Base-by-base conservation (phyloP, 2,329 filamentous ascomycete genomes). In the Hypoxylon sp. region DNA sequence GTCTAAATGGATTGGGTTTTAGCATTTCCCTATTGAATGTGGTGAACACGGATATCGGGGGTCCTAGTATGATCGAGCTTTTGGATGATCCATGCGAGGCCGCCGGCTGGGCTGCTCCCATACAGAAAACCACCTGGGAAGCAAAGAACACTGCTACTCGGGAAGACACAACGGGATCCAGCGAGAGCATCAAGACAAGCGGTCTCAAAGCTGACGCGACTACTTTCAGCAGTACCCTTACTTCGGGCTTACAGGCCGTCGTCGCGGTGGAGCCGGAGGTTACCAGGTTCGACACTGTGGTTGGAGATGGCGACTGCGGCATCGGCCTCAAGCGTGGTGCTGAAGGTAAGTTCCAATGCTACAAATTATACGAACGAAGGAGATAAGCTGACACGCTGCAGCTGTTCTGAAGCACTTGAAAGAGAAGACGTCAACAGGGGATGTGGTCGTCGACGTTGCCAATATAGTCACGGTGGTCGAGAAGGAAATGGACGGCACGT, bases 281-380 rank as follows among this genome's bases (percentile, higher is more conserved):
- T 47, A 92, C 89, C 0, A 82, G 78, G 46, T 92, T 86, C 67
- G 89, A 92, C 70, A 96, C 91, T 0, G 85, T 95, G 10, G 91
- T 96, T 20, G 92, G 92, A 37, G 92, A 97, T 70, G 92, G 92
- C 42, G 92, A 97, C 75, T 97, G 92, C 69, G 92, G 92, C 8
- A 90, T 92, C 55, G 91, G 91, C 4, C 79, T 97, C 60, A 92
- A 91, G 78, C 87, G 92, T 60, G 92, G 92, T 45, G 92, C 92
- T n/a, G 88, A 96, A 81, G 85, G 80, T 83, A 74, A 72, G 76
- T 67, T n/a, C n/a, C 18, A 21, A 13, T 33, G 5, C 3, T 6
- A 6, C 3, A 4, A n/a, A 11, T 3, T 20, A 42, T 37, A 13
- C 21, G 24, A 6, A 10, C 20, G 17, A 29, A 2, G 29, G 6